Evolutionary conservation across 2,329 filamentous ascomycete genomes (phyloP), one percentile per base, ranked within the genome.

Genomic region (Colletotrichum acutatum): DNA sequence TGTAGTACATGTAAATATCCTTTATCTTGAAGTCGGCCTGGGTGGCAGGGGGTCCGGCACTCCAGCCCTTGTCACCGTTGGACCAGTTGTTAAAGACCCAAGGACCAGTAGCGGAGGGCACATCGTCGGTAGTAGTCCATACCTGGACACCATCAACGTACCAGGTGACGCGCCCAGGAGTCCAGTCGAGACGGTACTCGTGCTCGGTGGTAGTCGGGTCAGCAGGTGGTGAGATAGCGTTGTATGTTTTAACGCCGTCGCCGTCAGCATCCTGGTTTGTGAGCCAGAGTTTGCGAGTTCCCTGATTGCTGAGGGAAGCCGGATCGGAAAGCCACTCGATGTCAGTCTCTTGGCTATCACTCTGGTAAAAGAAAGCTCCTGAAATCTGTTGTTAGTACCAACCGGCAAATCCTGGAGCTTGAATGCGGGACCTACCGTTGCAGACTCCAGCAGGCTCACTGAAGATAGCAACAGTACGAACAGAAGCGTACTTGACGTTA

Each of bases 81-180:
- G 79, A 77, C 79, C 79, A 81, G 72, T 81, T 81, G 61, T 81
- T 81, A 57, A 77, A 80, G 5, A 81, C 67, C 78, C 79, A 81
- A 12, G 78, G 72, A 0, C 79, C 79, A 30, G 76, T 34, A 0
- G 74, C 56, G 9, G 28, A 78, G 0, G 79, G 79, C 0, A 79
- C 78, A 19, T 81, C 77, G 49, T 71, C 34, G 5, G 66, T 79
- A 0, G 79, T 79, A 56, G 75, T 69, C 75, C 76, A 80, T 3
- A 76, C 52, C 65, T 78, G 76, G 0, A 68, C 74, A 0, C 79
- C 79, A 14, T 81, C 79, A 1, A 81, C 72, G 19, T 76, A 81
- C 58, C 77, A 81, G 22, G 71, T 37, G 1, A 78, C 77, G 8
- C 75, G 64, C 0, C 75, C 76, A 4, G 75, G 72, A 0, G 78